Evolutionary conservation across 257 asterid genomes (phyloP), one percentile per base, ranked within the genome.

Genomic region (Rhazya stricta): DNA sequence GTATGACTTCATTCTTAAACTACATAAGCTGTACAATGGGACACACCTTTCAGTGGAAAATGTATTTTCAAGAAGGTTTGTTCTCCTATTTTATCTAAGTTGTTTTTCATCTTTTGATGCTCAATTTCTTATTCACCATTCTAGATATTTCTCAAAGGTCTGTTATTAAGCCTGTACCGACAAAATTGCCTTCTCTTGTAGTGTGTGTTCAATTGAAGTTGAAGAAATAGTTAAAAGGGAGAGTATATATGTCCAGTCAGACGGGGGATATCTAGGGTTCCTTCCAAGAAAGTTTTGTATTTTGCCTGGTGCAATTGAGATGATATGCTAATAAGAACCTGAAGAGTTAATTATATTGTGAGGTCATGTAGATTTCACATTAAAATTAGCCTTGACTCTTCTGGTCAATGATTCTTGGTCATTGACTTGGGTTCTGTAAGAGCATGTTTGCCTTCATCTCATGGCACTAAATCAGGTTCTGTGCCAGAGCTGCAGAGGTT

Each of bases 231-330:
- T 45, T 34, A 81, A 83, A 75, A 84, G 83, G 57, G 74, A 81
- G 60, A 83, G 82, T 69, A 81, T 93, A 42, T 89, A 84, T 68
- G 96, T 93, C 75, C 97, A 93, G 84, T 91, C 98, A 3, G 98
- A 93, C 78, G 98, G 98, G 63, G 98, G 91, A 81, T 78, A 83
- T 84, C 81, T 93, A 76, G 98, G 95, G 72, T 89, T 85, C 77
- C 93, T 93, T 70, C 98, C 98, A 1, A 86, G 82, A 80, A 89
- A 88, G 83, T 85, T 93, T 72, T 80, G 78, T 66, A 85, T 85
- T 74, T 82, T 93, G 57, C 90, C 96, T 32, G 89, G 89, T 66
- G 90, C 88, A 58, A 80, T 91, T 51, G 89, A 89, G 71, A 81
- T 93, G 91, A 87, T 93, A 63, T 78, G 88, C 86, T 91, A 81